Percentiles rank a stretch among this genome's conserved stretches.
Conservation (phyloP, 768 basidiomycete species). For the Podaxis sp. region DNA sequence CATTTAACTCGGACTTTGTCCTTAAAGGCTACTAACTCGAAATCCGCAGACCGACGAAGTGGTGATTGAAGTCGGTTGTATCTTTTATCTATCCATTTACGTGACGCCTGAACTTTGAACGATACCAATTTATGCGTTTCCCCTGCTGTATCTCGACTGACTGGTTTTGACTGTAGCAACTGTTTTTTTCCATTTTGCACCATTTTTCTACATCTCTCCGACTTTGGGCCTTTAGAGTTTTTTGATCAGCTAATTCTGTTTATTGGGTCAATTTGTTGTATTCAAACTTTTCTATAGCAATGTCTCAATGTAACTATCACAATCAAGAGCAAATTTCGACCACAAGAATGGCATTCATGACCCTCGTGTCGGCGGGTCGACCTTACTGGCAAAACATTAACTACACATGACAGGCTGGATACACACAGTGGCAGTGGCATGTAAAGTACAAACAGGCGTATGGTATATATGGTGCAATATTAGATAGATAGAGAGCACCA, state of each 20-base stretch:
- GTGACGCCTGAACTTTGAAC: background rate
- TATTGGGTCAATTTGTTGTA: background rate
- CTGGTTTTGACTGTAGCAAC: background rate
- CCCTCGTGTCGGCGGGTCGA: background rate
- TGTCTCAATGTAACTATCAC: background rate
- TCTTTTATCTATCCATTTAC: background rate
- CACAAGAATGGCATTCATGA: background rate
- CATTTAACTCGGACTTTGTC: background rate
- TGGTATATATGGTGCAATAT: background rate
- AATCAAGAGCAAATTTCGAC: background rate
- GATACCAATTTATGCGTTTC: background rate
- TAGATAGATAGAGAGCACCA: background rate
- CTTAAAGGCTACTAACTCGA: background rate
- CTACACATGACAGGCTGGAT: too few relatives aligned
- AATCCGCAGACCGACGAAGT: conserved; percentile 1
- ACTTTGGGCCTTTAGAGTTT: background rate
- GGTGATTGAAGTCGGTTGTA: background rate
- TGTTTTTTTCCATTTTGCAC: background rate
- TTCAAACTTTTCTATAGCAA: background rate
- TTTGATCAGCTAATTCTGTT: background rate
- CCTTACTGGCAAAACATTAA: too few relatives aligned
- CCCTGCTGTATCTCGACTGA: background rate
- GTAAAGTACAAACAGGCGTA: background rate
- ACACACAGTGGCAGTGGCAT: background rate
- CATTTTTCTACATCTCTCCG: background rate